Evolutionary conservation across 192 early-diverging fungal species (phyloP).

Genomic region (Gonapodya sp.): DNA sequence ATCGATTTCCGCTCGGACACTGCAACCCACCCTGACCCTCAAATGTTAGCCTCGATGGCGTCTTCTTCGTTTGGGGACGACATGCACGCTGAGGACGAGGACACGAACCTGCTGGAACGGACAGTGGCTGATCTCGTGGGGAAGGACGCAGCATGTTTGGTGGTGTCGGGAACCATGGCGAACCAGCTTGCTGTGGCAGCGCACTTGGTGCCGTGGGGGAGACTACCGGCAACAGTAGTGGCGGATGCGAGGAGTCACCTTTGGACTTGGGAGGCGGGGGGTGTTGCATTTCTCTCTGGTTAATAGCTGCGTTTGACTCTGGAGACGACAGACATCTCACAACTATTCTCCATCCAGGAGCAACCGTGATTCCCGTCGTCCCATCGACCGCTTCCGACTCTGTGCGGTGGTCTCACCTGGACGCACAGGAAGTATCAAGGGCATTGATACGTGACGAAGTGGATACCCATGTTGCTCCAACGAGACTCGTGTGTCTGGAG

Average conservation of each 20-base stretch:
- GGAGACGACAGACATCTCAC: too few species aligned
- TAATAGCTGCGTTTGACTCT: neutral
- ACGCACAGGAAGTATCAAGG: neutral
- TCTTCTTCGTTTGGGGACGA: slow-evolving; percentile 52
- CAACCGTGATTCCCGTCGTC: neutral
- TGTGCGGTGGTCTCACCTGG: neutral
- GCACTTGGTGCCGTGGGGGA: slow-evolving; percentile 57
- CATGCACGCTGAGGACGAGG: slow-evolving; percentile 62
- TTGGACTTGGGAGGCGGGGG: slow-evolving; percentile 67
- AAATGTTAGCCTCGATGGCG: slow-evolving; percentile 51
- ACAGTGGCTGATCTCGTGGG: slow-evolving; percentile 58
- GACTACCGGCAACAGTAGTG: slow-evolving; percentile 37
- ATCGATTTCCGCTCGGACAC: neutral
- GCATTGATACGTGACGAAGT: neutral
- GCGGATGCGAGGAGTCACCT: slow-evolving; percentile 71
- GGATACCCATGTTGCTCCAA: slow-evolving; percentile 65
- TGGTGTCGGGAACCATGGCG: slow-evolving; percentile 16
- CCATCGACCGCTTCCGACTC: neutral
- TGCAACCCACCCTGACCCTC: slow-evolving; percentile 37
- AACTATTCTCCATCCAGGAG: neutral
- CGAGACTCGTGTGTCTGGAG: slow-evolving; percentile 69
- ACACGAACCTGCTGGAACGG: slow-evolving; percentile 55
- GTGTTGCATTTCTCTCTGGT: slow-evolving; percentile 42
- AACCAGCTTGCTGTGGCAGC: slow-evolving; percentile 74
- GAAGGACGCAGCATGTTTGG: slow-evolving; percentile 41